Evolutionary conservation across 2,329 filamentous ascomycete genomes (phyloP), one percentile per base, ranked within the genome.

Genomic region (Thielaviopsis euricoi): DNA sequence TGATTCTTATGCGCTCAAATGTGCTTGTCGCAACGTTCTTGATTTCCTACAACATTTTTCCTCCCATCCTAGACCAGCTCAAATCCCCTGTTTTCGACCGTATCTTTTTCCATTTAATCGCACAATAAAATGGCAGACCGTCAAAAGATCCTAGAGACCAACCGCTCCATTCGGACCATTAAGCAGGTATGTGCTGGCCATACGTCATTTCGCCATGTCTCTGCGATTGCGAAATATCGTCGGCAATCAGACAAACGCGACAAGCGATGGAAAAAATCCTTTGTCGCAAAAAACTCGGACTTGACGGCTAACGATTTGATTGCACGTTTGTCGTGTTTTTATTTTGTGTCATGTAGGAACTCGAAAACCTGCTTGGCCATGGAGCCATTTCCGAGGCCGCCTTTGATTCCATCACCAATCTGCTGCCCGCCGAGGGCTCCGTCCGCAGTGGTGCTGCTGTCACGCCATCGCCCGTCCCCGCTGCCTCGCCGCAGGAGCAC

Each of bases 341-440:
- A n/a, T 17, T 26, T 12, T 21, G 19, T n/a, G n/a, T n/a, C n/a
- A 26, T 55, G 33, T 64, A 95, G 90, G 90, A 96, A 74, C 86
- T 96, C 61, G 89, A 95, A 71, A 86, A 83, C 64, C 86, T 97
- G 61, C 80, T 88, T 64, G 90, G 95, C 69, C 82, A 86, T 66
- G 84, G 84, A 63, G 77, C 90, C 66, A 87, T 97, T 68, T 82
- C 79, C 62, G 83, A 87, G 60, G 73, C 82, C 58, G 82, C 85
- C 67, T 89, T 90, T 68, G 84, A 87, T 66, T 78, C 77, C 55
- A 88, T 96, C 69, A 77, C 84, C 66, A 73, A 76, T 62, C 78
- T 87, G 65, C 83, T 97, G 33, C 91, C 90, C 40, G 72, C 78
- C 63, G 86, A 89, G 67, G 80, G 80, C 17, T 74, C 80, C 21